Base-by-base conservation (phyloP, 192 early-diverging fungal genomes). In the Coemansia erecta region DNA sequence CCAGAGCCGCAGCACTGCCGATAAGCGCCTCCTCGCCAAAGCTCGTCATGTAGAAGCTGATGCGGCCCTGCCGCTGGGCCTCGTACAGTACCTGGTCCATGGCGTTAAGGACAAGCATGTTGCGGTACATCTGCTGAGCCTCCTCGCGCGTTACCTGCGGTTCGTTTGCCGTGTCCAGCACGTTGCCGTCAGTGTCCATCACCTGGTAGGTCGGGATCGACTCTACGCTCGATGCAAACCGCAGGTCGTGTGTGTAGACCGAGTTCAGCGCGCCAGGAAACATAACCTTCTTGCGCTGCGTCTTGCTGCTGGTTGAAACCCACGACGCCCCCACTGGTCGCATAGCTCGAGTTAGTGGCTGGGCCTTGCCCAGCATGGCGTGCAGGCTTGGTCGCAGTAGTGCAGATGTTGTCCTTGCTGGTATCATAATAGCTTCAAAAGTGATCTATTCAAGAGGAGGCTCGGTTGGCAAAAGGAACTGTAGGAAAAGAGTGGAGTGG, bases 31-130 rank as follows among this genome's bases (percentile, higher is more conserved):
- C 97, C 81, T 99, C 97, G 43, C 97, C 97, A 81, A 94, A 95
- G 75, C 87, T 90, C 17, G 97, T 99, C 95, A 99, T 97, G 80
- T 99, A 99, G 56, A 99, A 99, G 53, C 90, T 92, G 55, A 99
- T 95, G 52, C 97, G 87, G 12, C 97, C 97, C 77, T 98, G 97
- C 10, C 97, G 85, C 76, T 98, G 97, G 18, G 97, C 94, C 65
- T 98, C 97, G 80, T 97, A 98, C 64, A 98, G 71, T 49, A 98
- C 88, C 68, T 90, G 58, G 72, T 98, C 97, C 93, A 98, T 93
- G 40, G 83, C 82, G 60, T 95, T 92, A 42, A 98, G 81, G 0
- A 83, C 86, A 47, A 97, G 56, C 92, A 98, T 98, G 57, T 90
- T 85, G 72, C 87, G 81, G 84, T 98, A 98, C 56, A 96, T 91